Base-by-base conservation (phyloP, 2,329 filamentous ascomycete genomes). In the Talaromyces verruculosus region DNA sequence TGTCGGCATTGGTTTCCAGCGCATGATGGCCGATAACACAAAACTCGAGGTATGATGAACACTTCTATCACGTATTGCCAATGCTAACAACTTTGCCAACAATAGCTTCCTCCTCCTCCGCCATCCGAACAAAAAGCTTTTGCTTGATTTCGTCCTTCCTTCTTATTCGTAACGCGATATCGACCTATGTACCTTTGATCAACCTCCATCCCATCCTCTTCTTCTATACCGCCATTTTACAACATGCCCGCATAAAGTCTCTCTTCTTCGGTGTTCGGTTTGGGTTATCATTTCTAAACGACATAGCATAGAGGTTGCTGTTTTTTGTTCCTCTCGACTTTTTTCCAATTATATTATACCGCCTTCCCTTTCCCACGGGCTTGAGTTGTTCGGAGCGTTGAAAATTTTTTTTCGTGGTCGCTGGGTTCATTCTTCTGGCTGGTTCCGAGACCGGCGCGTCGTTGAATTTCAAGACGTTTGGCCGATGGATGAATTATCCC, bases 1-100 rank as follows among this genome's bases (percentile, higher is more conserved):
- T 73, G 95, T 98, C 64, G 94, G 94, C 73, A 98, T 99, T 76
- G 93, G 91, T 8, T 94, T 97, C 83, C 91, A 93, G 79, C 89
- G 93, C 79, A 93, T 97, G 90, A 91, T 97, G 87, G 91, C 93
- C 41, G 91, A 93, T 69, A 90, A 89, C 78, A 96, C 92, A 69
- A 90, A 90, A 82, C 83, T 96, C 72, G 92, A 97, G 82, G 88
- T 89, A 73, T 72, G 82, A 43, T 28, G 11, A 25, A 39, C 17
- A n/a, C 6, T 19, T 19, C 19, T 30, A 22, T 35, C 22, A 22
- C 41, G 11, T 33, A 22, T 13, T 11, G 19, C 3, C n/a, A n/a
- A 47, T 35, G 15, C 25, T 57, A 13, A 57, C 51, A 19, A 19
- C 17, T 45, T 22, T 60, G 39, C 41, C 28, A 59, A 37, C 51